Conservation (phyloP, 1,139 yeast genomes). For the Candida pseudoviswanathii region DNA sequence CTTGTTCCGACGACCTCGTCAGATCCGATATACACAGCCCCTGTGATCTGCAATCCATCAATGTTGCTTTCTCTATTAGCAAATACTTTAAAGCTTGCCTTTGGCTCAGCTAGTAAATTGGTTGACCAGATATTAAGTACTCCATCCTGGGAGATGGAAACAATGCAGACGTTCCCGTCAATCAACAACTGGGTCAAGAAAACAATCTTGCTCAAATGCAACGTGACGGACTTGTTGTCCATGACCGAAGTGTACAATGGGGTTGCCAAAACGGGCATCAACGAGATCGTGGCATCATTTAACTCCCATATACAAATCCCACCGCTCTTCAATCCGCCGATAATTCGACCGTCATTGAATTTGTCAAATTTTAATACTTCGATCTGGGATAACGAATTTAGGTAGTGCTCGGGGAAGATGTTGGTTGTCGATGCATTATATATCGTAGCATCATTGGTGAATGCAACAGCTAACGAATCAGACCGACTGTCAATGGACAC, state of each 20-base stretch:
- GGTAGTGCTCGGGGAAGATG: conserved; percentile 49
- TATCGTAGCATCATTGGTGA: conserved; percentile 36
- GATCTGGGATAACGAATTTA: conserved; percentile 44
- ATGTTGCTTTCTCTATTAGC: conserved; percentile 1
- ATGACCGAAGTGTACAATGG: conserved; percentile 8
- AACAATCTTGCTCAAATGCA: conserved; percentile 13
- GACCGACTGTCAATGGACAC: conserved; percentile 46
- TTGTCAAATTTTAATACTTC: conserved; percentile 44
- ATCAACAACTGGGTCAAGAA: conserved; percentile 20
- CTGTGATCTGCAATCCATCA: neutral
- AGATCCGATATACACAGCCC: conserved; percentile 10
- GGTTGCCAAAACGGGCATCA: conserved; percentile 27
- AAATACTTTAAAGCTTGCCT: conserved; percentile 21
- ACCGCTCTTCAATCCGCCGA: conserved; percentile 44
- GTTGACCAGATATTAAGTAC: conserved; percentile 44
- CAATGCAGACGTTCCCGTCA: conserved; percentile 29
- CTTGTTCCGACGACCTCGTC: conserved; percentile 12
- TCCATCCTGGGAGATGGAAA: conserved; percentile 39
- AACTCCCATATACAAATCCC: conserved; percentile 45
- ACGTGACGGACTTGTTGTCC: conserved; percentile 1
- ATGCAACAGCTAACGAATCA: conserved; percentile 44
- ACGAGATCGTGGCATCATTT: conserved; percentile 7
- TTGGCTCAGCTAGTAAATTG: conserved; percentile 37
- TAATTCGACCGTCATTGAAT: conserved; percentile 29
- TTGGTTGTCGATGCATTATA: conserved; percentile 22